Evolutionary conservation across 805 yeast genomes (phyloP), one percentile per base, ranked within the genome.

Genomic region (Wickerhamiella allomyrinae): DNA sequence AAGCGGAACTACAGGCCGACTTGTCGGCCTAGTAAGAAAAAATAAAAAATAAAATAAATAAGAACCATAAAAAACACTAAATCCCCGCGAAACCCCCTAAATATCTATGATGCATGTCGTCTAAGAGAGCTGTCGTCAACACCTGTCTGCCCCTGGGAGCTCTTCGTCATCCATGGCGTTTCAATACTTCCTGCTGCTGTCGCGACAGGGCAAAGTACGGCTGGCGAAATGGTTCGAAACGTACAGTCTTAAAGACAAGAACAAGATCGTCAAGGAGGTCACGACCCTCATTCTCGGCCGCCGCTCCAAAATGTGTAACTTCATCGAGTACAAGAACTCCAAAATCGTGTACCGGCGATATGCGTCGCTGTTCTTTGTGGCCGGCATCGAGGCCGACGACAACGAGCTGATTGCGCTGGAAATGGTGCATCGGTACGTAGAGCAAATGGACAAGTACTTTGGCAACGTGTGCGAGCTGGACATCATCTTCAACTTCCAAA

Each of bases 381-480:
- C 84, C 29, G 95, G 95, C 0, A 75, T 87, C 21, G 91, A 81
- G 40, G 69, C 72, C 34, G 79, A 74, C 37, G 95, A 83, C 55
- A 91, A 91, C 59, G 98, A 91, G 58, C 68, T 91, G 48, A 62
- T 84, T 42, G 77, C 93, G 1, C 66, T 91, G 43, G 98, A 91
- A 55, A 66, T 81, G 14, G 78, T 91, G 40, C 98, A 91, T 59
- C 69, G 96, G 46, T 91, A 78, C 58, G 98, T 91, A 33, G 98
- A 91, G 60, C 86, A 84, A 49, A 85, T 91, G 95, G 98, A 91
- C 66, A 79, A 81, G 52, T 76, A 86, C 46, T 91, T 84, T 57
- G 96, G 95, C 10, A 89, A 85, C 56, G 98, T 91, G 14, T 86
- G 96, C 62, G 98, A 91, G 59, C 68, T 91, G 54, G 98, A 91